These are phyloP conservation scores for Plantago ovata DNA, from an alignment of 257 asterid species.

Conservation along the genomic window DNA sequence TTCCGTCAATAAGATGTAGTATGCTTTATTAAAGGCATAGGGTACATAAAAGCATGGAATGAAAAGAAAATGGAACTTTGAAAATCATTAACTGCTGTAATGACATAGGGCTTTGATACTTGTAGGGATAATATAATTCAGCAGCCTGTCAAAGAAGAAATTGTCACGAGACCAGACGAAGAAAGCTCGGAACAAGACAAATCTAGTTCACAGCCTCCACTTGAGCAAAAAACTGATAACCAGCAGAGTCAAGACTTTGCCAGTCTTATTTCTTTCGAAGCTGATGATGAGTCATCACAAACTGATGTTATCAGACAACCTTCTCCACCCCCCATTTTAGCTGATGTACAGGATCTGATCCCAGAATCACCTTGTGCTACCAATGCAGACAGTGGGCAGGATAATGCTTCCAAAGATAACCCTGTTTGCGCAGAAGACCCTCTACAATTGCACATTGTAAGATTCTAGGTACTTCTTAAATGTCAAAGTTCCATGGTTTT, in stretches of 20 bases:
- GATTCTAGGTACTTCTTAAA: constrained; percentile 23
- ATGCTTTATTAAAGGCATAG: constrained; percentile 1
- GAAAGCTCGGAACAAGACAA: constrained; percentile 42
- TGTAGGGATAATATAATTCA: constrained; percentile 39
- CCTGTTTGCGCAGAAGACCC: constrained; percentile 72
- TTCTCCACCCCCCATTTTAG: constrained; percentile 80
- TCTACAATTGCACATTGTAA: constrained; percentile 84
- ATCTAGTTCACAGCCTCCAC: constrained; percentile 36
- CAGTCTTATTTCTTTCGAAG: constrained; percentile 79
- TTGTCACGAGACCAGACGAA: constrained; percentile 32
- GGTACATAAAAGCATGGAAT: too few relatives aligned
- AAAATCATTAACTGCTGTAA: constrained; percentile 3
- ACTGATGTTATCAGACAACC: constrained; percentile 64
- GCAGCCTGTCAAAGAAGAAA: constrained; percentile 47
- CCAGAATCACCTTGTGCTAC: constrained; percentile 40
- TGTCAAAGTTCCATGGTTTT: background rate
- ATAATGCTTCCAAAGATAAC: constrained; percentile 42
- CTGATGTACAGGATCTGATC: constrained; percentile 79
- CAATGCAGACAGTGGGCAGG: constrained; percentile 38
- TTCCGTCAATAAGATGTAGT: constrained; percentile 2
- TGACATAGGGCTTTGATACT: constrained; percentile 25
- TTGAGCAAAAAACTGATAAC: constrained; percentile 36
- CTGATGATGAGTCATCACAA: constrained; percentile 42
- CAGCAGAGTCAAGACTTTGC: constrained; percentile 50
- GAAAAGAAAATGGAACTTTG: too few relatives aligned